Base-by-base conservation (phyloP, 257 asterid species). In the Oldenlandia corymbosa region DNA sequence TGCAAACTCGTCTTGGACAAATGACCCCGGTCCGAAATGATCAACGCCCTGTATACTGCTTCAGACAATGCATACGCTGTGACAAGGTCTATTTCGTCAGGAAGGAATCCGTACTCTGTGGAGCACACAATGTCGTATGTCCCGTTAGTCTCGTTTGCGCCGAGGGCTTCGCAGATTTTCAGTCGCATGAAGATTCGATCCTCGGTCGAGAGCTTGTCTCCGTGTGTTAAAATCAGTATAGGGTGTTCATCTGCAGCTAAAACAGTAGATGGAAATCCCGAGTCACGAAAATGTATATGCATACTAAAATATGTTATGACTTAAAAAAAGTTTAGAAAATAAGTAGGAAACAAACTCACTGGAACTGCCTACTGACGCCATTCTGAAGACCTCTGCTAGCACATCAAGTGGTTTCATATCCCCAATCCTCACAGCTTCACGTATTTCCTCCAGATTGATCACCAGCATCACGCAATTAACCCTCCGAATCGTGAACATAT, bases 391-490 rank as follows among this genome's bases (percentile, higher is more conserved):
- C 58, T 66, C 65, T 12, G 45, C 67, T 43, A 70, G 42, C 7
- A 76, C 75, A 26, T 75, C 73, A 51, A 75, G 18, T 37, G 79
- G 62, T 28, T 65, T 66, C 24, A 37, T 65, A 17, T 75, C 67
- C 30, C 73, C 73, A 11, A 60, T 26, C 34, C 56, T 61, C 10
- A 75, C 58, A 54, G 69, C 66, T 30, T 61, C 49, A 2, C 53
- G 64, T 20, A 75, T 69, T 54, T 75, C 79, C 32, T 45, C 73
- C 52, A 62, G 62, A 56, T 75, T 75, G 1, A 71, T 75, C 58
- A 61, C 76, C 69, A 75, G 27, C 73, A 75, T 75, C 8, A 66
- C 73, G 27, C 68, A 70, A 51, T 75, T 70, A 27, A 75, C 79
- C 11, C 39, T 58, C 31, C 79, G 48, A 17, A 17, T 70, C 0